phyloP scores from a whole-genome alignment of 2,329 filamentous ascomycete species.

The Nothophoma quercina region DNA sequence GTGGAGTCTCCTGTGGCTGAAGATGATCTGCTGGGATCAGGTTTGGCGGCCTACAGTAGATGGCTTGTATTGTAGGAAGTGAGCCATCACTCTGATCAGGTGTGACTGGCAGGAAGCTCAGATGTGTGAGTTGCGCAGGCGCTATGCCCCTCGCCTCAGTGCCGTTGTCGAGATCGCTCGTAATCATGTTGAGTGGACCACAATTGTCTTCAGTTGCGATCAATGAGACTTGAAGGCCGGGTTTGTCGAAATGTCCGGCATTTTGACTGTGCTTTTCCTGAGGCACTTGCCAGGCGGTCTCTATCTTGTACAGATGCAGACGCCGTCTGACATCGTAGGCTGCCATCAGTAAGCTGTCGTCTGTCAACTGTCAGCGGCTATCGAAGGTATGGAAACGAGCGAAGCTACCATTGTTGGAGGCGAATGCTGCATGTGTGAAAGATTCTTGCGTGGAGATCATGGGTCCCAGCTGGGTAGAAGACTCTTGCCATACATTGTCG shows the following conservation, averaged over 20 bases:
- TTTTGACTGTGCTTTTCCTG: constrained; percentile 64
- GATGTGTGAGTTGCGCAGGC: constrained; percentile 66
- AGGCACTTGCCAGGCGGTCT: constrained; percentile 74
- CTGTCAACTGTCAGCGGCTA: constrained; percentile 24
- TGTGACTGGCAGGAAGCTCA: constrained; percentile 75
- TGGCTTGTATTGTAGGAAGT: constrained; percentile 72
- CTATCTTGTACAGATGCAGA: constrained; percentile 75
- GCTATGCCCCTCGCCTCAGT: constrained; percentile 34
- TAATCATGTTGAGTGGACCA: constrained; percentile 35
- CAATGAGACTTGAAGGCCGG: constrained; percentile 39
- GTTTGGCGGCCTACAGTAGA: constrained; percentile 69
- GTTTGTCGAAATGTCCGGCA: constrained; percentile 49
- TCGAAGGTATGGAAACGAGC: too few relatives aligned
- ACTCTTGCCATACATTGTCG: constrained; percentile 75
- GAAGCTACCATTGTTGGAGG: constrained; percentile 73
- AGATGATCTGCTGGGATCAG: constrained; percentile 51
- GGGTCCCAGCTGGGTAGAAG: constrained; percentile 75
- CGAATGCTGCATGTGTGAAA: constrained; percentile 52
- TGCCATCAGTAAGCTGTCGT: constrained; percentile 66
- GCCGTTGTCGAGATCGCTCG: constrained; percentile 32
- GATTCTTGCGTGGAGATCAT: constrained; percentile 66
- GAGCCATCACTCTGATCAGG: constrained; percentile 67
- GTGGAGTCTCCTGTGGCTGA: constrained; percentile 68
- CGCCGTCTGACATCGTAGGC: constrained; percentile 75
- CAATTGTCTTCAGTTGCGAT: constrained; percentile 43